phyloP scores from a whole-genome alignment of 2,329 filamentous ascomycete species.

The Cladophialophora carrionii region DNA sequence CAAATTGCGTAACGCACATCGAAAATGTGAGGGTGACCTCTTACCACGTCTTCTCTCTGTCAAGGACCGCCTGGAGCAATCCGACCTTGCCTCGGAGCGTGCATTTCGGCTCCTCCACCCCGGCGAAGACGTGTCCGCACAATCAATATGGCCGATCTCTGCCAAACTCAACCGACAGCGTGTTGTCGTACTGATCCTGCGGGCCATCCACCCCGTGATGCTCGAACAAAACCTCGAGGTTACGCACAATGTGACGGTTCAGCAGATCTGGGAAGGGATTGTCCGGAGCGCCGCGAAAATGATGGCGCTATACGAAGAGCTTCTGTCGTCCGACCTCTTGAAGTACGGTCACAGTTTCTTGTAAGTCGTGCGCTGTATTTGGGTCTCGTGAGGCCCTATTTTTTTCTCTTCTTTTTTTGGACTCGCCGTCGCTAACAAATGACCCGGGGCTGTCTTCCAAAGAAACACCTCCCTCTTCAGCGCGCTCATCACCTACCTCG shows the following conservation, averaged over 20 bases:
- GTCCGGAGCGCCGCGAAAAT: neutral
- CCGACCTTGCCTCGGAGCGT: neutral
- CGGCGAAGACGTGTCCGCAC: neutral
- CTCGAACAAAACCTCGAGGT: neutral
- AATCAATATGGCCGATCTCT: conserved; percentile 5
- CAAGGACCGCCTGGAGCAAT: neutral
- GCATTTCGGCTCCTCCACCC: neutral
- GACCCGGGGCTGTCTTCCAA: no score
- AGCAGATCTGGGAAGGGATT: neutral
- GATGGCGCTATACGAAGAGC: neutral
- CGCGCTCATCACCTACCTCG: conserved; percentile 3
- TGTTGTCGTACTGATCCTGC: neutral
- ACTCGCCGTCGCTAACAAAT: neutral
- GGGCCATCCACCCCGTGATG: neutral
- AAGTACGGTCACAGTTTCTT: neutral
- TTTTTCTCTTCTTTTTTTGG: no score
- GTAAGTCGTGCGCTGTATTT: neutral
- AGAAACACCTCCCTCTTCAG: conserved; percentile 7
- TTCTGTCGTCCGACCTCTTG: neutral
- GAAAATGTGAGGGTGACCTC: neutral
- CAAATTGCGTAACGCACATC: neutral
- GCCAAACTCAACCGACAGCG: neutral
- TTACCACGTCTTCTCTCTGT: neutral
- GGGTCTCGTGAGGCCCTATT: no score
- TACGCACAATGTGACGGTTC: neutral